phyloP scores from a whole-genome alignment of 306 rosid species.

The Gastrolobium bilobum region DNA sequence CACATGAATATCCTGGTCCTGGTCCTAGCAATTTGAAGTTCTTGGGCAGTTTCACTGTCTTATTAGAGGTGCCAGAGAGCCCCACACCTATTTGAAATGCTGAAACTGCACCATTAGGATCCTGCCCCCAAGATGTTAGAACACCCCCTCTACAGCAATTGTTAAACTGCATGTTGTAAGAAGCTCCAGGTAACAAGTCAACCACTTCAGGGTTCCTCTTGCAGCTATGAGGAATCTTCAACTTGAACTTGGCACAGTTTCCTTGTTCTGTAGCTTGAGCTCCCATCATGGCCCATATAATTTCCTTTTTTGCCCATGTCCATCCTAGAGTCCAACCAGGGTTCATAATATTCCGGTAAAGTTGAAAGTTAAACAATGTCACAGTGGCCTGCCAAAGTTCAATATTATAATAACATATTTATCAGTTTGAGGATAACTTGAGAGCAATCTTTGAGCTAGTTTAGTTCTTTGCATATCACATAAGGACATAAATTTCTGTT shows the following conservation, averaged over 20 bases:
- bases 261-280: slow-evolving; percentile 92
- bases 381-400: slow-evolving; percentile 71
- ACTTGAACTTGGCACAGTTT: slow-evolving; percentile 78
- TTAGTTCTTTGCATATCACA: not conserved
- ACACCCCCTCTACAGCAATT: slow-evolving; percentile 87
- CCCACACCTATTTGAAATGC: slow-evolving; percentile 84
- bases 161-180: slow-evolving; percentile 74
- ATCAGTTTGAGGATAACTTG: slow-evolving; percentile 16
- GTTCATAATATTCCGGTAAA: slow-evolving; percentile 67
- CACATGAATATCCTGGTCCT: slow-evolving; percentile 80
- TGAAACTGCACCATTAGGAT: slow-evolving; percentile 69
- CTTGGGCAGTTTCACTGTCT: slow-evolving; percentile 76
- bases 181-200: slow-evolving; percentile 78
- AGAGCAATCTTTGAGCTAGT: not conserved
- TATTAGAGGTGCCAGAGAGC: slow-evolving; percentile 77
- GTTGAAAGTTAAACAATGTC: slow-evolving; percentile 80
- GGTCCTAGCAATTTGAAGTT: slow-evolving; percentile 78
- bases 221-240: slow-evolving; percentile 75
- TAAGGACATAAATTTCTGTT: not conserved
- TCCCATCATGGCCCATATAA: slow-evolving; percentile 78
- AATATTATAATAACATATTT: not conserved
- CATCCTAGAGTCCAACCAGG: slow-evolving; percentile 88
- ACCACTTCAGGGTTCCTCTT: slow-evolving; percentile 71
- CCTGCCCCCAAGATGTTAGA: slow-evolving; percentile 79
- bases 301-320: slow-evolving; percentile 85